Base-by-base conservation (phyloP, 2,329 filamentous ascomycete genomes). In the Aspergillus niger region DNA sequence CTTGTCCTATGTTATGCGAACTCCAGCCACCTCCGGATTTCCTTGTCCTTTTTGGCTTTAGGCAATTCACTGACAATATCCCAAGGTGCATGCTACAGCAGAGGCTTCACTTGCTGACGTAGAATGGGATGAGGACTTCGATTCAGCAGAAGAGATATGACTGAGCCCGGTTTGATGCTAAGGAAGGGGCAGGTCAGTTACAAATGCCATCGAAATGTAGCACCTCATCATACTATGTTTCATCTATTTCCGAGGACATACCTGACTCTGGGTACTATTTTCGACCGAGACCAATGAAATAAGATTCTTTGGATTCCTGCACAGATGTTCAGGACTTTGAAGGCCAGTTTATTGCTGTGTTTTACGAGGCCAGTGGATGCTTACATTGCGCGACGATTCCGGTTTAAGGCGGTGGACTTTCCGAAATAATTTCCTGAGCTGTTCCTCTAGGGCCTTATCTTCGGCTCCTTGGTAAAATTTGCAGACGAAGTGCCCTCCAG, bases 401-500 rank as follows among this genome's bases (percentile, higher is more conserved):
- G 96, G 95, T 76, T 99, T 99, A 75, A 96, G 90, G 61, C 93
- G 84, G 69, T 90, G 83, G 2, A 99, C 95, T 67, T 86, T 91
- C 17, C 81, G 79, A 73, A 99, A 99, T 69, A 97, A 79, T 52
- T 83, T 86, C 73, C 86, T 91, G 43, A 99, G 81, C 67, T 86
- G 86, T 63, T 78, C 82, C 79, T 97, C 92, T 10, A 99, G 78
- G 1, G 80, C 81, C 77, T 91, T 93, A 71, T 98, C 94, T 75
- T 97, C 93, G 5, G 83, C 76, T 3, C 95, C 95, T 75, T 96
- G 91, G 76, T 98, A 99, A 77, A 96, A 99, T 77, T 99, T 99
- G 84, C 94, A 97, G 48, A 99, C 85, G 69, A 99, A 97, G 74
- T 96, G 90, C 1, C 96, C 95, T 20, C 91, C 92, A 3, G 85